Evolutionary conservation across 345 rosid species (phyloP).

Genomic region (Clarkia xantiana): DNA sequence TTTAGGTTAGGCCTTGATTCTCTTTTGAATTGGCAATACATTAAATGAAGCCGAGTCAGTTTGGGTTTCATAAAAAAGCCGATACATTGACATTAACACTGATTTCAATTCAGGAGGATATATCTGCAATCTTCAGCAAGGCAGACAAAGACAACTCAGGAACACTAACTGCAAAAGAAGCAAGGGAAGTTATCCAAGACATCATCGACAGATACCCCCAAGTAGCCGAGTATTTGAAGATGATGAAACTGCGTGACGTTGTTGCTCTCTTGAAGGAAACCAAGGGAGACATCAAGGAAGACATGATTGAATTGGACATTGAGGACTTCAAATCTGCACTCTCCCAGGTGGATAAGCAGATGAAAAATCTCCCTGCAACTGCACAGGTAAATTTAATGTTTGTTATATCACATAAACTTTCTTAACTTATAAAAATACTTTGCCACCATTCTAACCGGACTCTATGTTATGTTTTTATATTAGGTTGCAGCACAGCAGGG

Average conservation of each 20-base stretch:
- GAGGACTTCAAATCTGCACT: conserved; percentile 76
- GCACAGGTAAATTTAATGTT: conserved; percentile 50
- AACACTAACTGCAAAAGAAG: conserved; percentile 65
- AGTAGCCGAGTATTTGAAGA: conserved; percentile 73
- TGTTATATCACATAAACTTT: not conserved
- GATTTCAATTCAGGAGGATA: conserved; percentile 45
- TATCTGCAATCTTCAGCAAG: conserved; percentile 65
- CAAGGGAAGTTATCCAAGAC: conserved; percentile 61
- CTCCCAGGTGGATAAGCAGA: conserved; percentile 69
- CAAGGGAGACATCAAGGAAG: conserved; percentile 41
- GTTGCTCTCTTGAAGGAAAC: conserved; percentile 58
- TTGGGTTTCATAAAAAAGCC: not conserved
- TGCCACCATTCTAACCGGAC: too few species aligned
- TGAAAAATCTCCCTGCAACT: conserved; percentile 92
- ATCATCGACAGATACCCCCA: conserved; percentile 86
- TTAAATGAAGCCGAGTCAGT: not conserved
- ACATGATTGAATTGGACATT: conserved; percentile 50
- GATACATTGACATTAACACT: not conserved
- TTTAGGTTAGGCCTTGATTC: too few species aligned
- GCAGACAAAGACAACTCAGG: conserved; percentile 93
- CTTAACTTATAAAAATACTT: too few species aligned
- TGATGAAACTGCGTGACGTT: conserved; percentile 42
- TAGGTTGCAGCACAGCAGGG: conserved; percentile 99
- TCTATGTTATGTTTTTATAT: not conserved
- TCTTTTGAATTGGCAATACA: too few species aligned